Evolutionary conservation across 1,139 yeast species (phyloP).

Genomic region (Debaryomycetaceae sp.): DNA sequence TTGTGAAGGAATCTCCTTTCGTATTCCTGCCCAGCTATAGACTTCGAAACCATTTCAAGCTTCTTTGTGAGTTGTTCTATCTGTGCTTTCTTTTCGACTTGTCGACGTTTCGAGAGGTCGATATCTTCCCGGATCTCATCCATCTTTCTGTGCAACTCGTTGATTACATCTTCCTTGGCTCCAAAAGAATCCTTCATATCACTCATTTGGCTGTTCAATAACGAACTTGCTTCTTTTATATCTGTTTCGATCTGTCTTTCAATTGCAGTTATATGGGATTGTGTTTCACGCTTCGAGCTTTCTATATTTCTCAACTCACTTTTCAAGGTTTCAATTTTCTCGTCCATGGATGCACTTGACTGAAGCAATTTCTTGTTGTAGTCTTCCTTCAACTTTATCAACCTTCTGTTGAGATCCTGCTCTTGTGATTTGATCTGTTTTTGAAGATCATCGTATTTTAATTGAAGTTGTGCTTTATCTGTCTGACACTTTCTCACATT

Average conservation of each 20-base stretch:
- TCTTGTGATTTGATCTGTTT: slow-evolving; percentile 15
- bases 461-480: slow-evolving; percentile 9
- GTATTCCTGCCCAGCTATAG: slow-evolving; percentile 19
- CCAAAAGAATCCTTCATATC: slow-evolving; percentile 11
- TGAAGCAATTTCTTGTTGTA: slow-evolving; percentile 18
- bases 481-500: slow-evolving; percentile 24
- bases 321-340: slow-evolving; percentile 13
- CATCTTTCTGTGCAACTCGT: slow-evolving; percentile 12
- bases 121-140: slow-evolving; percentile 7
- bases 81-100: slow-evolving; percentile 4
- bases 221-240: slow-evolving; percentile 5
- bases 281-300: slow-evolving; percentile 3
- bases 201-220: slow-evolving; percentile 6
- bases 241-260: slow-evolving; percentile 2
- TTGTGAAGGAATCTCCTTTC: slow-evolving; percentile 69
- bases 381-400: slow-evolving; percentile 26
- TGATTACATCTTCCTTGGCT: slow-evolving; percentile 21
- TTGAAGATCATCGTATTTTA: slow-evolving; percentile 5
- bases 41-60: neutral
- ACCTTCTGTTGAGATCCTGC: slow-evolving; percentile 20
- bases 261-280: slow-evolving; percentile 2
- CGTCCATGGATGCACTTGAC: slow-evolving; percentile 20
- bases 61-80: slow-evolving; percentile 7
- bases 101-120: slow-evolving; percentile 1
- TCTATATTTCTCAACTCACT: slow-evolving; percentile 11